Evolutionary conservation across 768 basidiomycete genomes (phyloP), one percentile per base, ranked within the genome.

Genomic region (Clavaria fumosa): DNA sequence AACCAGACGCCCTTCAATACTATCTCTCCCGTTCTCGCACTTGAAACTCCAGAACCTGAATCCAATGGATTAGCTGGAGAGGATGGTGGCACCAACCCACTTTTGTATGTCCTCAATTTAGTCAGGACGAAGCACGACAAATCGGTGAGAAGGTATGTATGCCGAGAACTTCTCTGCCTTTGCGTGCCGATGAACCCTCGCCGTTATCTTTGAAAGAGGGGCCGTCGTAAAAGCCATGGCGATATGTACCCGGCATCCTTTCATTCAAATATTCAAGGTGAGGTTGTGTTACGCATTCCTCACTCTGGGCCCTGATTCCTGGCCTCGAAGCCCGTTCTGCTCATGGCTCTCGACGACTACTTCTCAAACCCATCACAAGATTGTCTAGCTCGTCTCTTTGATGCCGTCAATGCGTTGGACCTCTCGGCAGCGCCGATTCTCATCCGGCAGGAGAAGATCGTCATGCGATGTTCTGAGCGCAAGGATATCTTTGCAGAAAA

Each of bases 281-380:
- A 43, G 64, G 46, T 2, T 20, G 7, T 3, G 23, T 33, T 22
- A 15, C 37, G 7, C 18, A 30, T 35, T 28, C 31, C 34, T 45
- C 43, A 34, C 47, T 43, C 30, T 32, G 34, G 38, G 28, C 21
- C 31, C 34, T 45, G 43, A 34, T 48, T 43, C 30, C 32, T 34
- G 38, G 28, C 21, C 40, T 24, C 38, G n/a, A 49, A 95, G 90
- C 91, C 91, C 11, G 74, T 96, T 35, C 74, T 99, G 7, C 63
- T 95, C 2, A 78, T 97, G 50, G 91, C 93, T 4, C 69, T 99
- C 32, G 89, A 96, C 52, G 89, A 96, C 56, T 99, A 96, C 59
- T 89, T 91, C 55, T 63, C 70, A 18, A 69, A 79, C 44, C 90
- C 91, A 0, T 89, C 88, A 0, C 77, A 91, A 52, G 84, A 86